Conservation (phyloP, 2,329 filamentous ascomycete species). For the Dactylellina cionopaga region DNA sequence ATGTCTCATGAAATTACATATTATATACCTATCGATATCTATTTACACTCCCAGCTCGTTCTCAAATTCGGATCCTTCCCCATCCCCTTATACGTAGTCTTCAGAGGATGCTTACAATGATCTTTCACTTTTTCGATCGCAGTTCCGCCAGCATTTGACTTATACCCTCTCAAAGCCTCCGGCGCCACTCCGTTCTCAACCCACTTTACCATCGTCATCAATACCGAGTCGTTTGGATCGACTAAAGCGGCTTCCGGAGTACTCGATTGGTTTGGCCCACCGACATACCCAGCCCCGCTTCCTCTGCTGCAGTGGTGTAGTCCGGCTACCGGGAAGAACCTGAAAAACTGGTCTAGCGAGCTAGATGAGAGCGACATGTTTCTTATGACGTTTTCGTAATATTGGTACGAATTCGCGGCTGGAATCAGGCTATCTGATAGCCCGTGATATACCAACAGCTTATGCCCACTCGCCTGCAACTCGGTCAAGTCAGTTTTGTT, state of each 20-base stretch:
- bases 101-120: too few species aligned
- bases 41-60: too few species aligned
- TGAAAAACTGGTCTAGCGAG: conserved; percentile 58
- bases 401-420: not conserved
- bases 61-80: too few species aligned
- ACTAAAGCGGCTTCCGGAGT: too few species aligned
- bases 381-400: not conserved
- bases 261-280: too few species aligned
- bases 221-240: too few species aligned
- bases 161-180: too few species aligned
- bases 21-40: too few species aligned
- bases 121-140: too few species aligned
- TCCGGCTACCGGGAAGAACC: conserved; percentile 59
- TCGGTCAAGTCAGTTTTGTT: conserved; percentile 60
- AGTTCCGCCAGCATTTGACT: too few species aligned
- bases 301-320: conserved; percentile 59
- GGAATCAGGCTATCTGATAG: conserved; percentile 5
- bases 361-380: conserved; percentile 1
- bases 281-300: conserved; percentile 42
- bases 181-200: conserved; percentile 62
- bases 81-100: too few species aligned
- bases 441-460: conserved; percentile 65
- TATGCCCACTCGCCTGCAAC: conserved; percentile 62
- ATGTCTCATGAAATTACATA: too few species aligned
- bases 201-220: conserved; percentile 66